Evolutionary conservation across 1,284 basidiomycete species (phyloP), one percentile per base, ranked within the genome.

Genomic region (Boletus calvinii): DNA sequence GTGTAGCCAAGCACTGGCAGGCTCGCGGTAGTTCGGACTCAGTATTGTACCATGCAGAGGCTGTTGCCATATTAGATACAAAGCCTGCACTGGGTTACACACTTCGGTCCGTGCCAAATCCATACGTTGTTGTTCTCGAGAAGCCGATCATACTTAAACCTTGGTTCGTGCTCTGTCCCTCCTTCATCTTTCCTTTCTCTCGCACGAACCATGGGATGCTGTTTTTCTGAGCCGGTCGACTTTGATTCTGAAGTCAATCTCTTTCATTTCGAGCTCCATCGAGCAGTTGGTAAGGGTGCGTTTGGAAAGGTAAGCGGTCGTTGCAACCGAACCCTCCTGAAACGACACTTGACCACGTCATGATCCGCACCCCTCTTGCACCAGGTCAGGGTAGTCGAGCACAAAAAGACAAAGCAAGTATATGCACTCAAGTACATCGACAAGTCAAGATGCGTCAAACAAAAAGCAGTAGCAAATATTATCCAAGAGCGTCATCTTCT

Each of bases 371-470:
- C 40, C 32, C 26, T 22, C 30, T 43, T 42, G 15, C 31, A 34
- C 39, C 37, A 87, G 84, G 85, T 87, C 62, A 85, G 95, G 64
- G 93, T 98, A 26, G 93, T 98, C 52, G 93, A 97, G 71, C 94
- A 98, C 75, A 98, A 96, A 70, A 85, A 88, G 70, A 85, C 91
- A 5, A 95, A 95, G 68, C 86, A 93, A 60, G 77, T 98, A 1
- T 98, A 94, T 67, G 95, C 95, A 15, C 85, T 98, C 72, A 98
- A 98, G 68, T 98, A 98, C 74, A 96, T 98, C 76, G 94, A 98
- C 75, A 98, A 98, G 73, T 79, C 88, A 41, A 79, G 85, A 70
- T 96, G 94, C 72, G 87, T 94, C 59, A 90, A 89, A 72, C 93
- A 95, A 78, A 92, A 89, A 70, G 92, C 94, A 6, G 84, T 96